These are phyloP conservation scores for Paxillus involutus DNA, from an alignment of 768 basidiomycete genomes.

Conservation along the genomic window DNA sequence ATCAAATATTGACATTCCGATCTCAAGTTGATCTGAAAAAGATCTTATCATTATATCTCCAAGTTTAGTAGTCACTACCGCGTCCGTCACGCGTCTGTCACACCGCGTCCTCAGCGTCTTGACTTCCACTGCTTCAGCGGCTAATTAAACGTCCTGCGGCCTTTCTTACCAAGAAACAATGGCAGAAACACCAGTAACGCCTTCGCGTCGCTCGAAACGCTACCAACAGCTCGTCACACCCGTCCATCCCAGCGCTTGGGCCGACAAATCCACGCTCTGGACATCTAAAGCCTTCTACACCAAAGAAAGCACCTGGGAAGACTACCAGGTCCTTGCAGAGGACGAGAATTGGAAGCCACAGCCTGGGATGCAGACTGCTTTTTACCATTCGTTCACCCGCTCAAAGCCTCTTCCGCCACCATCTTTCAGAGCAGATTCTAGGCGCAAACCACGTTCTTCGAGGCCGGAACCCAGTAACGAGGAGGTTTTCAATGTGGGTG, in stretches of 20 bases:
- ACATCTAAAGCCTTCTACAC: conserved; percentile 21
- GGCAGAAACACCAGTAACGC: conserved; percentile 20
- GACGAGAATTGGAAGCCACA: conserved; percentile 24
- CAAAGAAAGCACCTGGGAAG: conserved; percentile 23
- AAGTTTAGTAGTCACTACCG: not conserved
- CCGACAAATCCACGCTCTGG: conserved; percentile 29
- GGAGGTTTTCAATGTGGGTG: conserved; percentile 55
- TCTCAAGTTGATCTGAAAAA: not conserved
- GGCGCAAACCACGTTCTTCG: conserved; percentile 8
- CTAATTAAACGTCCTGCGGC: too few relatives aligned
- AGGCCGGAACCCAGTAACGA: conserved; percentile 6
- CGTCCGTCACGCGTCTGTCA: conserved; percentile 20
- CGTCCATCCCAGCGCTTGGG: conserved; percentile 23
- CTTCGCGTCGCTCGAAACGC: conserved; percentile 38
- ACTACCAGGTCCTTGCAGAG: conserved; percentile 26
- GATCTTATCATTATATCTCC: conserved; percentile 2
- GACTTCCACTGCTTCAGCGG: too few relatives aligned
- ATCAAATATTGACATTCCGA: too few relatives aligned
- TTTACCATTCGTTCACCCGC: conserved; percentile 31
- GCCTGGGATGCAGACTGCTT: conserved; percentile 21
- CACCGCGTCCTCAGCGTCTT: conserved; percentile 7
- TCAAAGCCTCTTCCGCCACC: conserved; percentile 8
- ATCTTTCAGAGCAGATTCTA: conserved; percentile 12
- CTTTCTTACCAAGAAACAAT: not conserved
- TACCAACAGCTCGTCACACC: conserved; percentile 33